Percentiles rank a stretch among this genome's conserved stretches.
These are phyloP conservation scores for Metarhizium album DNA, from an alignment of 2,329 filamentous ascomycete genomes.

Conservation along the genomic window DNA sequence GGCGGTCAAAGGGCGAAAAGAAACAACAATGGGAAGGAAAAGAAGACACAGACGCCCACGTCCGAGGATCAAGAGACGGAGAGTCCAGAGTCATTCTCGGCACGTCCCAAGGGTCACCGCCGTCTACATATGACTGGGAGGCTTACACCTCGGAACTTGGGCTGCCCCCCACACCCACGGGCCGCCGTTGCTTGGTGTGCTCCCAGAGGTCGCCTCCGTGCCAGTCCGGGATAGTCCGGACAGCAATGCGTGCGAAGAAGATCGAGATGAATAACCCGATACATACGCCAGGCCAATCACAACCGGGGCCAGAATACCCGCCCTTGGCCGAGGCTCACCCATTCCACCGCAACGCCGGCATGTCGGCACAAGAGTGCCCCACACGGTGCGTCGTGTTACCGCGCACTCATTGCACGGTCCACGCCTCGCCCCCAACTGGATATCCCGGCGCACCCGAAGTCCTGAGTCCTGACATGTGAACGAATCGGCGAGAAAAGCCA, in stretches of 20 bases:
- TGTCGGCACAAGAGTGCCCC: no score
- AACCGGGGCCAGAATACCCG: constrained; percentile 15
- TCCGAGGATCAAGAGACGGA: not conserved
- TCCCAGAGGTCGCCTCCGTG: not conserved
- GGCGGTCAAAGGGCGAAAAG: not conserved
- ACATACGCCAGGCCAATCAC: constrained; percentile 1
- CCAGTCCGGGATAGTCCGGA: constrained; percentile 9
- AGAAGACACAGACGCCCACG: not conserved
- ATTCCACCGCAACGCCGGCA: no score
- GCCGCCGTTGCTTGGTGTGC: not conserved
- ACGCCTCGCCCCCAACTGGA: no score
- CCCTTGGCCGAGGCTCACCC: constrained; percentile 32
- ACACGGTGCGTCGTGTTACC: not conserved
- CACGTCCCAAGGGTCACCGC: not conserved
- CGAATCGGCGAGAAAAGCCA: no score
- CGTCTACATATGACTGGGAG: constrained; percentile 1
- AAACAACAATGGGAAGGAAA: not conserved
- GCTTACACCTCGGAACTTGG: constrained; percentile 7
- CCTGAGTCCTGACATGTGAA: constrained; percentile 19
- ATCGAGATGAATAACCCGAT: no score
- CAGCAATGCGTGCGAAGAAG: not conserved
- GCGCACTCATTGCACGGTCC: no score
- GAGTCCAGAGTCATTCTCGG: not conserved
- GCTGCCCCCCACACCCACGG: not conserved
- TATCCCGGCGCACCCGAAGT: constrained; percentile 18